Conservation (phyloP, 2,329 filamentous ascomycete genomes). For the Fusarium cicatricum region DNA sequence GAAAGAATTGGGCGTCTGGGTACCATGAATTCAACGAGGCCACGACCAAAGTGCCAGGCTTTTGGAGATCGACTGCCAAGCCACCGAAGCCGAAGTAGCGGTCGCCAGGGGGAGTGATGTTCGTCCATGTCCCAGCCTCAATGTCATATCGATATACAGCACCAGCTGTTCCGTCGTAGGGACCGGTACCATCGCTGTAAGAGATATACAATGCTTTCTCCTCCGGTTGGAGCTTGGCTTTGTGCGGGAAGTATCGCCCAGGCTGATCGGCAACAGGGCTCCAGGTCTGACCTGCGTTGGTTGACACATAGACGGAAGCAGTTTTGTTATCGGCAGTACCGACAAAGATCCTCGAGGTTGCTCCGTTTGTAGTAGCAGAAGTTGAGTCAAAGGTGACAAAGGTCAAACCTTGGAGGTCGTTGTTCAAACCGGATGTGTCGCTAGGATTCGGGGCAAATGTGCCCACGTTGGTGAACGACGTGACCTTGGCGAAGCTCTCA, state of each 20-base stretch:
- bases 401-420: conserved; percentile 56
- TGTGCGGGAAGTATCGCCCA: conserved; percentile 61
- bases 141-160: conserved; percentile 65
- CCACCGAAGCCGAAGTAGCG: conserved; percentile 65
- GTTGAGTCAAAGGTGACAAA: conserved; percentile 66
- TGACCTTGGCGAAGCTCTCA: conserved; percentile 61
- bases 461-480: conserved; percentile 60
- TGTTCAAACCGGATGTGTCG: conserved; percentile 55
- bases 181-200: conserved; percentile 63
- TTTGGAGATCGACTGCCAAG: conserved; percentile 60
- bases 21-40: conserved; percentile 67
- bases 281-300: conserved; percentile 63
- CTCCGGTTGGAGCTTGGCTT: conserved; percentile 57
- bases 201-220: conserved; percentile 64
- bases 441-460: conserved; percentile 56
- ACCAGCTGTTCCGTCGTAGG: conserved; percentile 63
- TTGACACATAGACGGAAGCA: conserved; percentile 62
- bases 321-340: conserved; percentile 62
- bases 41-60: conserved; percentile 64
- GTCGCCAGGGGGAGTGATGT: conserved; percentile 64
- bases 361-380: conserved; percentile 53
- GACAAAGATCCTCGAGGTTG: conserved; percentile 65
- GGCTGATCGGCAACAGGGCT: conserved; percentile 59
- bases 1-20: conserved; percentile 64
- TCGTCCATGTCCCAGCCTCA: conserved; percentile 56